Conservation (phyloP, 345 rosid genomes). For the Eucalyptus leucophloia region DNA sequence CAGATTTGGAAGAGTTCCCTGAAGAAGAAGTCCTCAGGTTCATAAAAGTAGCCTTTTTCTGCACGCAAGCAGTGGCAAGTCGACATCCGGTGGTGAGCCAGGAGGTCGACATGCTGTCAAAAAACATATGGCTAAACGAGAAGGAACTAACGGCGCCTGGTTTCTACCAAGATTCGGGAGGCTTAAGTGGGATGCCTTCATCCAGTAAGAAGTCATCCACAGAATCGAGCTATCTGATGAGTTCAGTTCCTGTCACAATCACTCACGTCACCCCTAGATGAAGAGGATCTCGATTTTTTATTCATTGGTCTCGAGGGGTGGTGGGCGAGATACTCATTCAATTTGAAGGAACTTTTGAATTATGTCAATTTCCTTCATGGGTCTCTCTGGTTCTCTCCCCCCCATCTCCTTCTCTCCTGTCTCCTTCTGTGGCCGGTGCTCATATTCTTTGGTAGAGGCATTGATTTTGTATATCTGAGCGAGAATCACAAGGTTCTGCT, state of each 20-base stretch:
- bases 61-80: constrained; percentile 41
- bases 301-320: neutral
- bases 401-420: neutral
- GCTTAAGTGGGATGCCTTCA: neutral
- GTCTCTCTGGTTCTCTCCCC: neutral
- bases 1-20: constrained; percentile 32
- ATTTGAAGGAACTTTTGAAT: neutral
- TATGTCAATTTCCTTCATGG: neutral
- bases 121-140: constrained; percentile 31
- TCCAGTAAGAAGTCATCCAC: constrained; percentile 11
- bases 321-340: neutral
- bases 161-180: constrained; percentile 19
- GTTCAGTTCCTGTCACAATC: constrained; percentile 33
- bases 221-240: constrained; percentile 21
- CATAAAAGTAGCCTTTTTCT: constrained; percentile 63
- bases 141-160: constrained; percentile 47
- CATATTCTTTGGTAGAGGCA: neutral
- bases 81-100: constrained; percentile 57
- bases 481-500: neutral
- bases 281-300: neutral
- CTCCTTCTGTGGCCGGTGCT: neutral
- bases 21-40: constrained; percentile 32
- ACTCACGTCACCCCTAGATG: constrained; percentile 51
- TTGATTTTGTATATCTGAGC: neutral
- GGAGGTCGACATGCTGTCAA: constrained; percentile 55